Base-by-base conservation (phyloP, 306 rosid species). In the Casuarina glauca region DNA sequence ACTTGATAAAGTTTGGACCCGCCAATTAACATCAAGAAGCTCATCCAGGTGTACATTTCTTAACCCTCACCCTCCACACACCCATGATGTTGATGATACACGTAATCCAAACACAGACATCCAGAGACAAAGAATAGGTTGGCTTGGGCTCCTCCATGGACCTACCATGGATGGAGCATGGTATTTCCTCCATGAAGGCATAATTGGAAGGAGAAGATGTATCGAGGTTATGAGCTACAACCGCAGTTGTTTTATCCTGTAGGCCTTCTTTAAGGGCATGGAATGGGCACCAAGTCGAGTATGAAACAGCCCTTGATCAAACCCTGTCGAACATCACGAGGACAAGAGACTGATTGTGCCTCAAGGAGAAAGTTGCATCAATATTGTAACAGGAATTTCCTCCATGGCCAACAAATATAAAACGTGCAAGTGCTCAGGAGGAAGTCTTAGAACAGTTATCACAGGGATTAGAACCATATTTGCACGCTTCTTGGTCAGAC, bases 381-480 rank as follows among this genome's bases (percentile, higher is more conserved):
- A 19, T 6, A 17, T 9, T 66, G 71, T 41, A 16, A 16, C n/a
- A 15, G 4, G 35, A 19, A 67, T 54, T 4, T 57, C 45, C 26
- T 45, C 46, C 32, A 35, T 42, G 20, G 51, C 16, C 58, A 54
- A 55, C 26, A 63, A 72, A 75, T 16, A 32, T 70, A 50, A 26
- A 74, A 43, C 58, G 12, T 68, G 63, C 70, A 76, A 60, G 77
- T 76, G 84, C 81, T 88, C 81, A 87, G 4, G 51, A 74, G 44
- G 89, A 74, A 76, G 76, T 79, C 89, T 87, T 87, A 79, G 87
- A 79, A 84, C 99, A 95, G 82, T 90, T 95, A 82, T 93, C 98
- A 77, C 99, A 91, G 78, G 98, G 93, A 81, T 83, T 95, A 45
- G 97, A 84, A 67, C 90, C 97, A 82, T 81, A 60, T 81, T 87